These are phyloP conservation scores for Sordaria brevicollis DNA, from an alignment of 495 filamentous ascomycete species.

Conservation along the genomic window DNA sequence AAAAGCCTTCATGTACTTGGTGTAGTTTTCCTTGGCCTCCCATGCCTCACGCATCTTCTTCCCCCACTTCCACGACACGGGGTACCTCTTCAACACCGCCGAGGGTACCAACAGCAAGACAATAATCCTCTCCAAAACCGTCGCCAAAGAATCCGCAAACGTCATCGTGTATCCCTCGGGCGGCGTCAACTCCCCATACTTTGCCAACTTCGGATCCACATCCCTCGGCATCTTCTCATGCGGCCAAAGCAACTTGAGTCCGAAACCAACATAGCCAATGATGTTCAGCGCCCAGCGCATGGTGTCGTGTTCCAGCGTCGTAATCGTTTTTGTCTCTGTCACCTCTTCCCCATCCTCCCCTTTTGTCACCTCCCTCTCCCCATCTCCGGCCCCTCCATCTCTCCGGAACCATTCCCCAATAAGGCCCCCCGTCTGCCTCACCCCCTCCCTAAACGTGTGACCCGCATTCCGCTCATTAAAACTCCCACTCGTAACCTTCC, in stretches of 20 bases:
- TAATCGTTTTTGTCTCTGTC: slow-evolving; percentile 32
- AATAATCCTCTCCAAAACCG: slow-evolving; percentile 44
- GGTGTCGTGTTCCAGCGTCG: slow-evolving; percentile 44
- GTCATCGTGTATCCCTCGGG: slow-evolving; percentile 47
- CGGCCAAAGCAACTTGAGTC: slow-evolving; percentile 47
- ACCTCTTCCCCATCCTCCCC: slow-evolving; percentile 5
- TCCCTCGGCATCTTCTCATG: slow-evolving; percentile 30
- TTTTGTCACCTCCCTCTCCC: too few species aligned
- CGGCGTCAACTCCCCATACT: slow-evolving; percentile 33
- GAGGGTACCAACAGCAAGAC: slow-evolving; percentile 40
- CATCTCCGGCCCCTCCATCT: too few species aligned
- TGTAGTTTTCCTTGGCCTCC: slow-evolving; percentile 47
- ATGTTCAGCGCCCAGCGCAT: slow-evolving; percentile 57
- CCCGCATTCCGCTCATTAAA: slow-evolving; percentile 66
- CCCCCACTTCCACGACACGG: neutral
- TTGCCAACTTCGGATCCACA: slow-evolving; percentile 26
- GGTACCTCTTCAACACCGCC: slow-evolving; percentile 30
- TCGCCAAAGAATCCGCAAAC: slow-evolving; percentile 44
- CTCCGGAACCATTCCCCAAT: slow-evolving; percentile 36
- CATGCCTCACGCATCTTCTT: slow-evolving; percentile 20
- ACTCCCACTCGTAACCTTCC: slow-evolving; percentile 55
- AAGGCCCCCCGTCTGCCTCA: slow-evolving; percentile 48
- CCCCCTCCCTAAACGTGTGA: slow-evolving; percentile 49
- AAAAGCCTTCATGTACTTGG: slow-evolving; percentile 55
- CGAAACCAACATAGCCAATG: slow-evolving; percentile 59